phyloP scores from a whole-genome alignment of 75 land plant species.

The Pinus albicaulis region DNA sequence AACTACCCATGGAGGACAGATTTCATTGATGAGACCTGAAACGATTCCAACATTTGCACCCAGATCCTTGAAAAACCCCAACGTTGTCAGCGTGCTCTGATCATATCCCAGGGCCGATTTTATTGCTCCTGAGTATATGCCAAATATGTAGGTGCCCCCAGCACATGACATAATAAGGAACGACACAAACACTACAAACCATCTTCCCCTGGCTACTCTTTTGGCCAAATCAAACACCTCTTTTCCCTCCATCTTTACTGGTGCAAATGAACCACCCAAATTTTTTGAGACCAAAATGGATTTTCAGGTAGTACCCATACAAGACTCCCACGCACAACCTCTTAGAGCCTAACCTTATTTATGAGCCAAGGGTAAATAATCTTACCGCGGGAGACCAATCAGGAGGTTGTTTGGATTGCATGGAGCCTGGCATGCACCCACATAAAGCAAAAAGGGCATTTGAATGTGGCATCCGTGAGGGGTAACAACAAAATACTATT shows the following conservation, averaged over 20 bases:
- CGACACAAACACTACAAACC: conserved; percentile 10
- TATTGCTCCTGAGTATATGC: conserved; percentile 29
- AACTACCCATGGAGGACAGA: conserved; percentile 30
- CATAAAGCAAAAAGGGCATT: too few species aligned
- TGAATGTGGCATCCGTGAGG: too few species aligned
- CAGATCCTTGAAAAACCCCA: conserved; percentile 34
- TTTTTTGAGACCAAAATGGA: too few species aligned
- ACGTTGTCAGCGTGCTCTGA: conserved; percentile 23
- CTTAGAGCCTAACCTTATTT: too few species aligned
- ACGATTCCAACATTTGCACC: conserved; percentile 35
- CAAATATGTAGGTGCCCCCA: conserved; percentile 35
- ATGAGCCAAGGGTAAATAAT: too few species aligned
- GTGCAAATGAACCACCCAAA: too few species aligned
- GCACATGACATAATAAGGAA: conserved; percentile 25
- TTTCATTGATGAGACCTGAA: conserved; percentile 27
- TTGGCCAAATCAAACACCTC: not conserved
- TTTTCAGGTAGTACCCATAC: too few species aligned
- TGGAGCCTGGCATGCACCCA: too few species aligned
- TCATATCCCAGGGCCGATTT: conserved; percentile 25
- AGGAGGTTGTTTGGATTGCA: too few species aligned
- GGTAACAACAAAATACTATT: too few species aligned
- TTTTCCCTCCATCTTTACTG: not conserved
- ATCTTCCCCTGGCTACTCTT: conserved; percentile 24
- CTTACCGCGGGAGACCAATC: too few species aligned
- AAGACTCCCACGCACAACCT: too few species aligned